Evolutionary conservation across 2,329 filamentous ascomycete species (phyloP).

Genomic region (Graphium sp.): DNA sequence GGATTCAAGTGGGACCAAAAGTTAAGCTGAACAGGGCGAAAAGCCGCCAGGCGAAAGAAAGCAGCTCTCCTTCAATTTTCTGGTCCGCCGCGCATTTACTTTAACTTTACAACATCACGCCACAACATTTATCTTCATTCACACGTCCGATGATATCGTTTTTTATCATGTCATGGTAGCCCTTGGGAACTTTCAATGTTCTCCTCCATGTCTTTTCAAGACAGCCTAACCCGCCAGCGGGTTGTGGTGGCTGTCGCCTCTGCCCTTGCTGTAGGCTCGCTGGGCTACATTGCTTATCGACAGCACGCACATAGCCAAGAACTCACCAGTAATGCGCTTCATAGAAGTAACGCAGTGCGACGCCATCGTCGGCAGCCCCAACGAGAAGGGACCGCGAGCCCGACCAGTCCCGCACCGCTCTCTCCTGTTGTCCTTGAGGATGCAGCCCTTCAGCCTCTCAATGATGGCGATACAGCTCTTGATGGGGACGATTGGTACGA

Average conservation of each 20-base stretch:
- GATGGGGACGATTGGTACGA: constrained; percentile 34
- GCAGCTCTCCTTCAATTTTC: too few relatives aligned
- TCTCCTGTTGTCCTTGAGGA: constrained; percentile 12
- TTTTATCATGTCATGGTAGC: not conserved
- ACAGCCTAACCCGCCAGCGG: constrained; percentile 35
- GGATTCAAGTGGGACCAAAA: not conserved
- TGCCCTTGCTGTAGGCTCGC: constrained; percentile 35
- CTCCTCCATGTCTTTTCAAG: constrained; percentile 29
- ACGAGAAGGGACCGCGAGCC: constrained; percentile 10
- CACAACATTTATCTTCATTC: too few relatives aligned
- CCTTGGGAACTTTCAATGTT: constrained; percentile 18
- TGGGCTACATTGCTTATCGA: constrained; percentile 27
- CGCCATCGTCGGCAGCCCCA: constrained; percentile 21
- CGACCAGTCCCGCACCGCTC: constrained; percentile 3
- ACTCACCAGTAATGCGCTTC: too few relatives aligned
- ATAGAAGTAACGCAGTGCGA: constrained; percentile 52
- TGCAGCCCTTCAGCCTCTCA: constrained; percentile 26
- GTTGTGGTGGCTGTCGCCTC: constrained; percentile 35
- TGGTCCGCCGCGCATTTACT: too few relatives aligned
- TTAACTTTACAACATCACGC: too few relatives aligned
- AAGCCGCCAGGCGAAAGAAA: too few relatives aligned
- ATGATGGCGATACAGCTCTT: constrained; percentile 16
- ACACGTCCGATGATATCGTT: too few relatives aligned
- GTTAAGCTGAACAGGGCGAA: not conserved
- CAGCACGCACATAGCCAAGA: constrained; percentile 8